Conservation (phyloP, 2,329 filamentous ascomycete species). For the Akanthomyces lecanii region DNA sequence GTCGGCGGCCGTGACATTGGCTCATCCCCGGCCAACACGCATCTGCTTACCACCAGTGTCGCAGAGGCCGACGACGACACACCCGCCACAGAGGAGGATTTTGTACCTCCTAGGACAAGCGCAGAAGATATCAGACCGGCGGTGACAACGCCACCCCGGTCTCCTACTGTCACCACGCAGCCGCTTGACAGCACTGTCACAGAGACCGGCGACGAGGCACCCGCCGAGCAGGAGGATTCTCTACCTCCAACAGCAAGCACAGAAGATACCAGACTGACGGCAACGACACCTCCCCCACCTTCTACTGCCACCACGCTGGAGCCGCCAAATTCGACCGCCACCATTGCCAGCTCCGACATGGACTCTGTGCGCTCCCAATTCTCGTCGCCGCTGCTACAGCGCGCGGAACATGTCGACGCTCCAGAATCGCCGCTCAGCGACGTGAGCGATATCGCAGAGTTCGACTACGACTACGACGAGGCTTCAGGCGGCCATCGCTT, state of each 20-base stretch:
- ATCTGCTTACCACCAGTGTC: not conserved
- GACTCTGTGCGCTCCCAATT: not conserved
- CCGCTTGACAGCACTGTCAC: not conserved
- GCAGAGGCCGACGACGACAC: not conserved
- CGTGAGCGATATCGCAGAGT: conserved; percentile 19
- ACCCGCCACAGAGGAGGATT: not conserved
- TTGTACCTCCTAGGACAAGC: not conserved
- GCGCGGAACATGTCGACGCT: not conserved
- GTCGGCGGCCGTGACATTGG: not conserved
- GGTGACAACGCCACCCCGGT: not conserved
- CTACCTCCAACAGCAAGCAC: too few relatives aligned
- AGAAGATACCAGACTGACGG: not conserved
- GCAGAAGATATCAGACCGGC: not conserved
- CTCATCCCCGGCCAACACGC: not conserved
- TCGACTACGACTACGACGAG: conserved; percentile 31
- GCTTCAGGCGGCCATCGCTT: conserved; percentile 26
- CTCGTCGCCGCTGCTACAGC: not conserved
- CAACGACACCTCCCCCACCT: not conserved
- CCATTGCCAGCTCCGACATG: conserved; percentile 7
- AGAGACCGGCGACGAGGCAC: not conserved
- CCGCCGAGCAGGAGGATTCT: not conserved
- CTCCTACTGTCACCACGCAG: not conserved
- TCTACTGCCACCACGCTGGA: not conserved
- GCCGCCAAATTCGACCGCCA: not conserved
- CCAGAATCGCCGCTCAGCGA: conserved; percentile 12